Evolutionary conservation across 1,284 basidiomycete species (phyloP).

Genomic region (Cryptococcus hybrid): DNA sequence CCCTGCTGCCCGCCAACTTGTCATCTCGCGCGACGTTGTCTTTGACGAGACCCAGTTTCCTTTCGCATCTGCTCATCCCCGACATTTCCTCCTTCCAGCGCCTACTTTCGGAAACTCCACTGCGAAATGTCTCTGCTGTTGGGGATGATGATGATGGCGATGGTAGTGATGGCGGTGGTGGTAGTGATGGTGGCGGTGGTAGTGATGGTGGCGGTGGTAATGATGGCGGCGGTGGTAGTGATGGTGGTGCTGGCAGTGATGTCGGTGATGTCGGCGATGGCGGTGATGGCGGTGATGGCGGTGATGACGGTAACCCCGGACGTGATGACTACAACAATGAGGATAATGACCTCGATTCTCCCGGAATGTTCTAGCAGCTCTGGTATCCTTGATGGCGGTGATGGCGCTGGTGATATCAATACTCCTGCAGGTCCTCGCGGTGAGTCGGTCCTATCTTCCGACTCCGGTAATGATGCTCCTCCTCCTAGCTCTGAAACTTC

Average conservation of each 20-base stretch:
- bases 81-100: too few relatives aligned
- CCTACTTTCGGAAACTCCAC: too few relatives aligned
- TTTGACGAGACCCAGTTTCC: not conserved
- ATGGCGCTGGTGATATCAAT: too few relatives aligned
- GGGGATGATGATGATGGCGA: not conserved
- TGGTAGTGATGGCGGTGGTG: too few relatives aligned
- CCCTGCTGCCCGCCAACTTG: not conserved
- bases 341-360: not conserved
- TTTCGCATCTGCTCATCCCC: not conserved
- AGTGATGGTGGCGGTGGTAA: not conserved
- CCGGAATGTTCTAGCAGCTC: not conserved
- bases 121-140: not conserved
- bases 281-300: not conserved
- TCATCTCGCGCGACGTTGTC: not conserved
- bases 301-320: not conserved
- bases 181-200: not conserved
- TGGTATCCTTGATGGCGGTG: too few relatives aligned
- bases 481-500: too few relatives aligned
- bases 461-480: too few relatives aligned
- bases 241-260: constrained; percentile 3
- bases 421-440: too few relatives aligned
- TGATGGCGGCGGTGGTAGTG: constrained; percentile 1
- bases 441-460: too few relatives aligned
- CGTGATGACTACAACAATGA: not conserved
- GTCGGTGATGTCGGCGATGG: not conserved